Evolutionary conservation across 257 asterid genomes (phyloP), one percentile per base, ranked within the genome.

Genomic region (Penstemon barbatus): DNA sequence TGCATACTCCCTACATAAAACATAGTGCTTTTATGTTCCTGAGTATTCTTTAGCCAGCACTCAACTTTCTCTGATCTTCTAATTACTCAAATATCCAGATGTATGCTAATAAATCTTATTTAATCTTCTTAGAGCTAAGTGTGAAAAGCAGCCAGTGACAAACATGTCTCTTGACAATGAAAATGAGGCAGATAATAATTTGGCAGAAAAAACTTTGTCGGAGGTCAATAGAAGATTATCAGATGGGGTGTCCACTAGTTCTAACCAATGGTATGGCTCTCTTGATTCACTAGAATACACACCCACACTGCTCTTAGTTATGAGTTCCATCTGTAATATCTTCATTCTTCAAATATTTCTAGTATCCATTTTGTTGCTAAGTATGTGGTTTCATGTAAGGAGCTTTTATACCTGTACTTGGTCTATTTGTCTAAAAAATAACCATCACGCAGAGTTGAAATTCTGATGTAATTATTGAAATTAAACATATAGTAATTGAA

Each of bases 141-240:
- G 79, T 65, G 96, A 83, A 74, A 85, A 84, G 59, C 85, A 77
- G 57, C 76, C 72, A 61, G 70, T 74, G 19, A 60, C 73, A 18
- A 65, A 53, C 33, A 72, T 58, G 15, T 61, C 77, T 68, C 79
- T 74, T 53, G 80, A 79, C 49, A 76, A 54, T 61, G 95, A 78
- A 59, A 80, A 72, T 69, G 82, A 12, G 6, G 33, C 77, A 65
- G 96, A 81, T 75, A 76, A 59, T 62, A 85, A 66, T 65, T 68
- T 73, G 68, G 65, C 76, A 37, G 90, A 79, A 49, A 87, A 81
- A 62, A 57, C 73, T 57, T 85, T 78, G 37, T 59, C 73, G 39
- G 91, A 78, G 71, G 79, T 63, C 73, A 77, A 72, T 72, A 82
- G 82, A 73, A 92, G 81, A 82, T 70, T 75, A 13, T 63, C 73